These are phyloP conservation scores for Eremochloa ophiuroides DNA, from an alignment of 176 grass and related monocot species.

Conservation along the genomic window DNA sequence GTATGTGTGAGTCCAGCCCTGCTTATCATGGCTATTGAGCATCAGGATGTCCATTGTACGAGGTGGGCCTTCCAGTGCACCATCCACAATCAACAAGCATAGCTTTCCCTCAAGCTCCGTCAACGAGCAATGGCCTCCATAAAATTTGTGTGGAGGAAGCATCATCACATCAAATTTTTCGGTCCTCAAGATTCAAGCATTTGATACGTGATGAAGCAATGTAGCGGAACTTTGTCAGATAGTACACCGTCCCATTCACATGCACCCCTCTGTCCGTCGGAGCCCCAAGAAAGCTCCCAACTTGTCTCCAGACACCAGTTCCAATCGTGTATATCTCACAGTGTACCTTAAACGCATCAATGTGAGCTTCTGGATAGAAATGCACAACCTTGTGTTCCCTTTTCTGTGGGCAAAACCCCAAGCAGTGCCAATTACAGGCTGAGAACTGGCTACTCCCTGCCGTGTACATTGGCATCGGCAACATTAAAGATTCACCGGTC, in stretches of 20 bases:
- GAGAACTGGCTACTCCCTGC: conserved; percentile 58
- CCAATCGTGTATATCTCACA: conserved; percentile 47
- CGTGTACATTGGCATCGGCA: conserved; percentile 38
- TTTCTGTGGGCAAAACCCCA: conserved; percentile 39
- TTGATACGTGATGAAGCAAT: conserved; percentile 53
- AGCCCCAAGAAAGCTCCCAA: conserved; percentile 23
- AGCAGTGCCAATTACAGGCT: conserved; percentile 46
- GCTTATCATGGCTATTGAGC: conserved; percentile 24
- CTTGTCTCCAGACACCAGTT: conserved; percentile 27
- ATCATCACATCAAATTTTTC: conserved; percentile 32
- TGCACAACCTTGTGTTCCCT: conserved; percentile 56
- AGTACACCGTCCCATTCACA: conserved; percentile 44
- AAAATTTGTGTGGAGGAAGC: conserved; percentile 46
- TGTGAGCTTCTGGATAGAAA: conserved; percentile 34
- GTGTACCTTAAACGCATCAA: conserved; percentile 27
- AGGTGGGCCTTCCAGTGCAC: conserved; percentile 26
- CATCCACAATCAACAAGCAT: conserved; percentile 53
- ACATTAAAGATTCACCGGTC: conserved; percentile 21
- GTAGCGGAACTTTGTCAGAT: conserved; percentile 51
- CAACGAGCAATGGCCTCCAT: conserved; percentile 58
- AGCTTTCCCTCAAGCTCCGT: conserved; percentile 41
- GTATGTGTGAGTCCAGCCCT: conserved; percentile 39
- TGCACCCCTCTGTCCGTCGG: conserved; percentile 52
- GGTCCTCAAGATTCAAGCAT: conserved; percentile 44
- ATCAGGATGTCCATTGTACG: conserved; percentile 52